These are phyloP conservation scores for Saitozyma sp. DNA, from an alignment of 768 basidiomycete genomes.

Conservation along the genomic window DNA sequence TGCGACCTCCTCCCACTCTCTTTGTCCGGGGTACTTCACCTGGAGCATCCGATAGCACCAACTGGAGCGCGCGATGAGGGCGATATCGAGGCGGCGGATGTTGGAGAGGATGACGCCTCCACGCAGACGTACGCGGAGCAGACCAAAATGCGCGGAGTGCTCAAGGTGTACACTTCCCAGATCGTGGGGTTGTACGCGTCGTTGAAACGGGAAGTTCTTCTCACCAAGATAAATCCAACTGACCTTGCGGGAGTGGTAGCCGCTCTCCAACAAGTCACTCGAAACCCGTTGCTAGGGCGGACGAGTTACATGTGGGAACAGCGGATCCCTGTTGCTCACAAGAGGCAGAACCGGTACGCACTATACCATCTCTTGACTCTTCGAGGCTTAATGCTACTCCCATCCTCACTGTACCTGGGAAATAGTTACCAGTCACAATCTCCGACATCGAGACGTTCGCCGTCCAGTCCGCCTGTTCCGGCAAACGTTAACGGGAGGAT, in stretches of 20 bases:
- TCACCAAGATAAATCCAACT: conserved; percentile 1
- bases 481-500: no score
- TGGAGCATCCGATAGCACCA: not conserved
- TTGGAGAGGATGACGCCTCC: no score
- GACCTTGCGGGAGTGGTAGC: conserved; percentile 18
- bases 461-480: no score
- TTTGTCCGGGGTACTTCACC: conserved; percentile 10
- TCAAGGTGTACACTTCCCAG: conserved; percentile 7
- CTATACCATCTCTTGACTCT: no score
- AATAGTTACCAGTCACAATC: no score
- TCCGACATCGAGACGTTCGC: no score
- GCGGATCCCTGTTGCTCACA: conserved; percentile 33
- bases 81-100: no score
- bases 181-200: conserved; percentile 9
- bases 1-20: conserved; percentile 28
- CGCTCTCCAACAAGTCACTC: conserved; percentile 21
- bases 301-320: conserved; percentile 39
- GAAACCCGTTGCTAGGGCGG: conserved; percentile 40
- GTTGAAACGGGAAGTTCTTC: conserved; percentile 16
- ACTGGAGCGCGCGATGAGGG: not conserved
- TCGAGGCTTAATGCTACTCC: no score
- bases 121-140: not conserved
- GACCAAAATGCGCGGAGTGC: not conserved
- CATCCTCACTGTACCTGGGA: no score
- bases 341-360: no score